Evolutionary conservation across 306 rosid genomes (phyloP), one percentile per base, ranked within the genome.

Genomic region (Trifolium pratense): DNA sequence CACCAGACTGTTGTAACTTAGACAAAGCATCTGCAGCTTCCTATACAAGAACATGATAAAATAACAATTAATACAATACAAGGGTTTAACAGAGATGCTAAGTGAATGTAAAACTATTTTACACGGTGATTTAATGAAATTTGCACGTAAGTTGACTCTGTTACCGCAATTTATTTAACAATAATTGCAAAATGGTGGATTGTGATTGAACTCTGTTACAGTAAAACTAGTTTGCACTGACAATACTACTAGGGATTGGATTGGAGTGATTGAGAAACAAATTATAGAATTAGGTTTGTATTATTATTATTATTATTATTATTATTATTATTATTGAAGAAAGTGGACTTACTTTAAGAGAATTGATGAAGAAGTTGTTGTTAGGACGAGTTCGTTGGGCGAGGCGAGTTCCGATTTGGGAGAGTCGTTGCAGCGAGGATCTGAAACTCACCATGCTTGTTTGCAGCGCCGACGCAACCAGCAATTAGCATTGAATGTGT

Each of bases 321-420:
- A n/a, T n/a, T n/a, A n/a, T 21, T 21, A 1, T 1, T 21, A 21
- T 21, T 58, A 1, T 3, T 31, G 10, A 1, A 5, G 40, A 12
- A 73, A 52, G 67, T 1, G 1, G 6, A 15, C 81, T 75, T 85
- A 91, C 97, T 21, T 78, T 78, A 37, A 91, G 93, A 11, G 88
- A 86, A 86, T 94, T 91, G 80, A 89, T 82, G 20, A 91, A 62
- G 87, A 56, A 80, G 71, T 89, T 97, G 76, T 94, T 94, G 75
- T 68, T 76, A 2, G 90, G 85, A 64, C 90, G 96, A 75, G 81
- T 79, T 67, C 76, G 88, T 14, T 68, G 80, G 64, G 71, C 74
- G 73, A 94, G 89, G 68, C 26, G 79, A 51, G 84, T 74, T 46
- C 90, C 96, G 79, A 88, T 80, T 51, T 88, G 83, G 74, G 81